Percentiles rank a stretch among this genome's conserved stretches.
phyloP scores from a whole-genome alignment of 768 basidiomycete species.

The Mycena sanguinolenta region DNA sequence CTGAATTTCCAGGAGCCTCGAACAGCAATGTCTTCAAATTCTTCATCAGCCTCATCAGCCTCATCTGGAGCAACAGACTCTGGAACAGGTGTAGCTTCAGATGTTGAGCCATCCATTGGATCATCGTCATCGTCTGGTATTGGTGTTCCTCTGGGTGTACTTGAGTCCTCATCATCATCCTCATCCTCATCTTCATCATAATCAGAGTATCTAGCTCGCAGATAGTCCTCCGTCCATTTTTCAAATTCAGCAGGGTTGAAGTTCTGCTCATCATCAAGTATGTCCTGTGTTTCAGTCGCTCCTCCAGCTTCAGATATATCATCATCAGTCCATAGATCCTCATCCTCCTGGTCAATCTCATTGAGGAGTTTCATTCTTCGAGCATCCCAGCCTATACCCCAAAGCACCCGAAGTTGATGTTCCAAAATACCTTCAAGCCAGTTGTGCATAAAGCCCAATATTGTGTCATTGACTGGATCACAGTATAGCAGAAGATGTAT shows the following conservation, averaged over 20 bases:
- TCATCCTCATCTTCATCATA: slow-evolving; percentile 12
- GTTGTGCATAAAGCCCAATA: no score
- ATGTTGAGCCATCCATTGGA: slow-evolving; percentile 14
- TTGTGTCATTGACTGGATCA: slow-evolving; percentile 38
- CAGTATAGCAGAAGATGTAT: slow-evolving; percentile 37
- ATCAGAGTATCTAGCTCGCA: slow-evolving; percentile 7
- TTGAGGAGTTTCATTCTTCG: neutral
- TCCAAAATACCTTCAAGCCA: no score
- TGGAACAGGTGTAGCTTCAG: slow-evolving; percentile 11
- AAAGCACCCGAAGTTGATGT: no score
- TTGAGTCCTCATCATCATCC: neutral
- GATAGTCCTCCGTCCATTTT: slow-evolving; percentile 3
- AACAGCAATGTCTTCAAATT: no score
- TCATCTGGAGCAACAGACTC: slow-evolving; percentile 10
- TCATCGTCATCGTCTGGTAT: slow-evolving; percentile 5
- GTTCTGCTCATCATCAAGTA: neutral
- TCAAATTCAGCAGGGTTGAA: neutral
- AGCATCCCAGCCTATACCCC: no score
- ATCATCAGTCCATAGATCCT: slow-evolving; percentile 2
- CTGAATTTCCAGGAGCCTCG: no score
- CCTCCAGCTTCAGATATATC: neutral
- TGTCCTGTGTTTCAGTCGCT: neutral
- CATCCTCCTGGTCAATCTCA: slow-evolving; percentile 7
- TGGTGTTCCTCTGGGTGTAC: neutral
- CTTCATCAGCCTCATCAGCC: neutral